Conservation (phyloP, 768 basidiomycete species). For the Suillus placidus region DNA sequence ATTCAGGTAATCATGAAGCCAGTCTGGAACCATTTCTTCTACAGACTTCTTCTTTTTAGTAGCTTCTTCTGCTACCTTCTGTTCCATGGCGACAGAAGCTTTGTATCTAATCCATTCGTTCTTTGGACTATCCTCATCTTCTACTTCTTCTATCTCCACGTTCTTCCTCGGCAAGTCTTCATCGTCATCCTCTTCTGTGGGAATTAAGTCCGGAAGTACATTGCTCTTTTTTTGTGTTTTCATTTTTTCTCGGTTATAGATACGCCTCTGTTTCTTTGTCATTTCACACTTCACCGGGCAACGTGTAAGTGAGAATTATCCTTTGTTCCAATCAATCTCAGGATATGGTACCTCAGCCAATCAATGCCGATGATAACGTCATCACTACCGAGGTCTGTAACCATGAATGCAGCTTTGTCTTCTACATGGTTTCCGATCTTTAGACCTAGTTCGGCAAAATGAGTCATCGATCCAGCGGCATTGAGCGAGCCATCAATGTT, state of each 20-base stretch:
- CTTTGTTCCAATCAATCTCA: not conserved
- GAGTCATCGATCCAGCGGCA: not conserved
- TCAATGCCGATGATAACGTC: not conserved
- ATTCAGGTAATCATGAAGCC: not conserved
- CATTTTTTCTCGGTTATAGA: not conserved
- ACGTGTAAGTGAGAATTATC: not conserved
- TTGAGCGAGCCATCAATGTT: not conserved
- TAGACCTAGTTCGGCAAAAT: not conserved
- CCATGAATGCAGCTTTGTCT: not conserved
- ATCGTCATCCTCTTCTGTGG: not conserved
- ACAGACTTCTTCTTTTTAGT: not conserved
- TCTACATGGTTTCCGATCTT: not conserved
- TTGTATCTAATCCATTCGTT: not conserved
- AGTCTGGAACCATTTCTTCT: not conserved
- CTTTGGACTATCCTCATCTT: not conserved
- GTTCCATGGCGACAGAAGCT: not conserved
- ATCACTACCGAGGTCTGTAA: not conserved
- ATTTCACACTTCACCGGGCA: not conserved
- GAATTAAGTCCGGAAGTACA: not conserved
- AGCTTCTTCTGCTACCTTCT: not conserved
- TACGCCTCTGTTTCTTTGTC: not conserved
- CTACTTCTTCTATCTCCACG: not conserved
- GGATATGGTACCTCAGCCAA: not conserved
- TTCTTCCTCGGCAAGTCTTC: rapidly evolving
- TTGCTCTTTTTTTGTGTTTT: not conserved